Evolutionary conservation across 2,329 filamentous ascomycete species (phyloP), one percentile per base, ranked within the genome.

Genomic region (Cordyceps javanica): DNA sequence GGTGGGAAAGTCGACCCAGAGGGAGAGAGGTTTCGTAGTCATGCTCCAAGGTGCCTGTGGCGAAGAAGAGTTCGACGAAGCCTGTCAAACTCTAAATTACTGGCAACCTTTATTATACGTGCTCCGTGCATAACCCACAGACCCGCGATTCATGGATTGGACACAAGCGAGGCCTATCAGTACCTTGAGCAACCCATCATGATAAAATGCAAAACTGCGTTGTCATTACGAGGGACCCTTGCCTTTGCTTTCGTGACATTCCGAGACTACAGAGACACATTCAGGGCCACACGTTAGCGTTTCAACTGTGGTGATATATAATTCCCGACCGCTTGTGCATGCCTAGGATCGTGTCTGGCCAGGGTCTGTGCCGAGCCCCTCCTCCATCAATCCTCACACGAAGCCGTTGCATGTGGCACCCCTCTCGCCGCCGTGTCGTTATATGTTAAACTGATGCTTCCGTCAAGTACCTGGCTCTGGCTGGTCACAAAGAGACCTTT

Each of bases 71-170:
- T 13, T 11, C 16, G 26, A 23, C 23, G 30, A 45, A 36, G 41
- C 52, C 41, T 55, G 30, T 46, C 41, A 55, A 55, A 55, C 41
- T 55, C 32, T 55, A 55, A 53, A 46, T 36, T 14, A 11, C 23
- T 9, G 23, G 9, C 51, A 26, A 8, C 49, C 34, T 30, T 28
- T n/a, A n/a, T n/a, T n/a, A 7, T 10, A 13, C 30, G 34, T 11
- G 28, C 51, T 36, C 41, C 39, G 36, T 46, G 52, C 52, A 55
- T 45, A 46, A 55, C 51, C 30, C 52, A 55, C 41, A 46, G 41
- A 55, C 41, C 39, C 30, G 38, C 19, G 28, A 45, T 23, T 52
- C n/a, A 16, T 53, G 50, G 19, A n/a, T 6, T 39, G 19, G 36
- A n/a, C 11, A 16, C 36, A 11, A n/a, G 14, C 36, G 4, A 39